Evolutionary conservation across 192 early-diverging fungal species (phyloP).

Genomic region (Phlyctochytrium arcticum): DNA sequence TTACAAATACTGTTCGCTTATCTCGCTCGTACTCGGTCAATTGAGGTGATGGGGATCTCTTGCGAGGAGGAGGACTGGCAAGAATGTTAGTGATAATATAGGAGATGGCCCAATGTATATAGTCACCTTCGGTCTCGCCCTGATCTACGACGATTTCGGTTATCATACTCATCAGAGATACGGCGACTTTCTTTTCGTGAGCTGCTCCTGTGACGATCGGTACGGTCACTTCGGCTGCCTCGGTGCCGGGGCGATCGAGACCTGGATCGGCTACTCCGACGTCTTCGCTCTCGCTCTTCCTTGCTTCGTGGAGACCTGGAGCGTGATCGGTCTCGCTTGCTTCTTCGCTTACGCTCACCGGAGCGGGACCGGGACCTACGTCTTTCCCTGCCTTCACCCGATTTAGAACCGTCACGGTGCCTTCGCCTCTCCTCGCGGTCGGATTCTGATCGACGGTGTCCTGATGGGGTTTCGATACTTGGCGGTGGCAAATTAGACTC

Average conservation of each 20-base stretch:
- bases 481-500: no score
- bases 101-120: background rate
- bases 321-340: constrained; percentile 4
- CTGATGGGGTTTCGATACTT: background rate
- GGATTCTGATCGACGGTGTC: background rate
- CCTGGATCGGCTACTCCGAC: constrained; percentile 24
- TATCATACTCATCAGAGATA: no score
- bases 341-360: constrained; percentile 1
- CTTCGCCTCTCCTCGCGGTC: constrained; percentile 17
- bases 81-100: background rate
- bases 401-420: constrained; percentile 4
- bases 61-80: background rate
- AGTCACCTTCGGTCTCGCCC: background rate
- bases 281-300: constrained; percentile 17
- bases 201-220: background rate
- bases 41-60: constrained; percentile 27
- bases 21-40: constrained; percentile 76
- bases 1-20: constrained; percentile 90
- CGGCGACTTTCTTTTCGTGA: no score
- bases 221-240: constrained; percentile 5
- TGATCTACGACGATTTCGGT: background rate
- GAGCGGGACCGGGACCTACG: constrained; percentile 20
- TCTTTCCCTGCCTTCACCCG: background rate
- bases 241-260: constrained; percentile 14
- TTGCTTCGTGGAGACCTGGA: constrained; percentile 1